These are phyloP conservation scores for Leccinum aurantiacum DNA, from an alignment of 768 basidiomycete genomes.

Conservation along the genomic window DNA sequence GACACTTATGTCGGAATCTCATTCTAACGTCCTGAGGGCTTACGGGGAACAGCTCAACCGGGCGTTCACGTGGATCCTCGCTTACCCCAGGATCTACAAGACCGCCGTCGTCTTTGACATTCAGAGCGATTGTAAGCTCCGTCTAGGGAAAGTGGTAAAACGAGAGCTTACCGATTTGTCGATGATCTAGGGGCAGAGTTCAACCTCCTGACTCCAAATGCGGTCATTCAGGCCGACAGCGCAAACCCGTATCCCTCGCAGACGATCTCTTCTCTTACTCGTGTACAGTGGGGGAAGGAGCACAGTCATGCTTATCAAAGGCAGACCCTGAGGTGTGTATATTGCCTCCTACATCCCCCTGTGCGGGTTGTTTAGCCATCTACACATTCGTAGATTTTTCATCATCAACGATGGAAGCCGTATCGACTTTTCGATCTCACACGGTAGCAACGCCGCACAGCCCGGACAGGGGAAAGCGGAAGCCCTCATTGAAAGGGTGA, in stretches of 20 bases:
- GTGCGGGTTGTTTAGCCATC: background rate
- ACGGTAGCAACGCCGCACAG: background rate
- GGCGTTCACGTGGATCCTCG: constrained; percentile 7
- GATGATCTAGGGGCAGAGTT: constrained; percentile 7
- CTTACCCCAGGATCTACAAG: constrained; percentile 1
- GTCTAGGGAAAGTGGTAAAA: background rate
- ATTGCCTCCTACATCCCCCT: background rate
- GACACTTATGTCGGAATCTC: constrained; percentile 3
- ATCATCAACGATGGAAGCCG: constrained; percentile 5
- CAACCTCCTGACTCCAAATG: constrained; percentile 3
- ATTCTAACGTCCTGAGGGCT: background rate
- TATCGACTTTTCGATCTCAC: constrained; percentile 6
- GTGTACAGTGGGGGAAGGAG: background rate
- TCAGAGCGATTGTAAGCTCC: constrained; percentile 7
- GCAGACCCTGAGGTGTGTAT: constrained; percentile 5
- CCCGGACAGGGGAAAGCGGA: constrained; percentile 1
- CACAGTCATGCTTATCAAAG: background rate
- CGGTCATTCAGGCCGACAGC: background rate
- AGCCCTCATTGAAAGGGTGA: background rate
- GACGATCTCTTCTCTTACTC: background rate
- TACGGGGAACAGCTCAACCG: background rate
- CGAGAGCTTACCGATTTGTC: background rate
- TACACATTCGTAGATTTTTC: background rate
- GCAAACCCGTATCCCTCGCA: constrained; percentile 1
- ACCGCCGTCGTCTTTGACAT: constrained; percentile 3